Percentiles rank a stretch among this genome's conserved stretches.
Evolutionary conservation across 108 stramenopile genomes (phyloP).

Genomic region (Schizochytrium sp.): DNA sequence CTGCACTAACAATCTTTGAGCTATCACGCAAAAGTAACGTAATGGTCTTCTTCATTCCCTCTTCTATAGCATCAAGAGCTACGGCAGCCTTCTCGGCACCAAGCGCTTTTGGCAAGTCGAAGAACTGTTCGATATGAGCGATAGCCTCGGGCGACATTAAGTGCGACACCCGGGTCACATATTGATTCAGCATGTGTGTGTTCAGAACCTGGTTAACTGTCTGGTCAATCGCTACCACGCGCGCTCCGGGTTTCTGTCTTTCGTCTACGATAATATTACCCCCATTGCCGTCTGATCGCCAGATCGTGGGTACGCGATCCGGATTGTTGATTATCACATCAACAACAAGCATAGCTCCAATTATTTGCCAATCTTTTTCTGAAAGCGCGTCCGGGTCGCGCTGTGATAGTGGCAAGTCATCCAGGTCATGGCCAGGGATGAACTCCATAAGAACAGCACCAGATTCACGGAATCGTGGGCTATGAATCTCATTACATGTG

Average conservation of each 20-base stretch:
- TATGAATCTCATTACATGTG: not conserved
- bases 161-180: not conserved
- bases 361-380: not conserved
- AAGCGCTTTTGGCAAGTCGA: not conserved
- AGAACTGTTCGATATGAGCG: not conserved
- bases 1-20: too few relatives aligned
- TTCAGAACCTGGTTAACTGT: not conserved
- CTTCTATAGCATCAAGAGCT: too few relatives aligned
- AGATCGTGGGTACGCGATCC: constrained; percentile 18
- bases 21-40: too few relatives aligned
- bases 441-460: constrained; percentile 14
- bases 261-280: constrained; percentile 3
- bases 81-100: not conserved
- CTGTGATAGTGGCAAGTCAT: not conserved
- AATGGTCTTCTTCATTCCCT: too few relatives aligned
- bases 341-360: not conserved
- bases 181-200: not conserved
- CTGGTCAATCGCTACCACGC: constrained; percentile 10
- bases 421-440: not conserved
- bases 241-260: not conserved
- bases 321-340: not conserved
- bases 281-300: not conserved
- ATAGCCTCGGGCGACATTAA: not conserved
- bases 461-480: not conserved
- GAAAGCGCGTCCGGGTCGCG: not conserved